Conservation (phyloP, 2,329 filamentous ascomycete species). For the Dichotomopilus funicola region DNA sequence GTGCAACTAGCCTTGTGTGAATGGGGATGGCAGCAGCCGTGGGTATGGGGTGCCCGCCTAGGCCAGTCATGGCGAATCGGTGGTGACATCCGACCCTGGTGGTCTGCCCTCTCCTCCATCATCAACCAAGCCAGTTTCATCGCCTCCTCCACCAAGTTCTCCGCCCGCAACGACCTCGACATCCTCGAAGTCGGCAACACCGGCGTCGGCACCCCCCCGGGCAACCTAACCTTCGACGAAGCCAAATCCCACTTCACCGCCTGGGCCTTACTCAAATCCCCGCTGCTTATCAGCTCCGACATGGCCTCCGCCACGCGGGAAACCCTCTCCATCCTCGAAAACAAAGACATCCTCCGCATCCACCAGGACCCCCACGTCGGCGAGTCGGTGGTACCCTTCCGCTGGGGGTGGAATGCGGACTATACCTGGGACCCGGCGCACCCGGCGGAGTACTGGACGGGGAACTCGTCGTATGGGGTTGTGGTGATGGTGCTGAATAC, state of each 20-base stretch:
- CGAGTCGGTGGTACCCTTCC: conserved; percentile 5
- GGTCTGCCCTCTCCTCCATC: conserved; percentile 10
- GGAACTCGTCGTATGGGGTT: conserved; percentile 7
- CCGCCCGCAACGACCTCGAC: conserved; percentile 11
- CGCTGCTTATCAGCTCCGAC: conserved; percentile 7
- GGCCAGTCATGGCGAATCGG: conserved; percentile 13
- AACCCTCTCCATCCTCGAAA: conserved; percentile 7
- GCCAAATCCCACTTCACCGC: conserved; percentile 11
- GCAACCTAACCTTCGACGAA: conserved; percentile 13
- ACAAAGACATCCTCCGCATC: conserved; percentile 11
- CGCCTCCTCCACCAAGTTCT: conserved; percentile 1
- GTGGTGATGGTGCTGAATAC: conserved; percentile 5
- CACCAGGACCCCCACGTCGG: conserved; percentile 12
- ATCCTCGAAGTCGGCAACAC: conserved; percentile 17
- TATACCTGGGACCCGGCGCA: conserved; percentile 1
- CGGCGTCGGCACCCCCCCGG: conserved; percentile 5
- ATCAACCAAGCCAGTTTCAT: conserved; percentile 14
- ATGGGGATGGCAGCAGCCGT: conserved; percentile 14
- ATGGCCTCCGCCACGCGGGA: conserved; percentile 2
- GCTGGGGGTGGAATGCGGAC: conserved; percentile 1
- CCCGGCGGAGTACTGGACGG: conserved; percentile 7
- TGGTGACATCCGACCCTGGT: conserved; percentile 13
- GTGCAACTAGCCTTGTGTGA: conserved; percentile 12
- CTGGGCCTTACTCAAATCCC: conserved; percentile 13
- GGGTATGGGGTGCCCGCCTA: conserved; percentile 7